A percentile compares a stretch with the other conserved stretches of the same genome.
Evolutionary conservation across 306 rosid genomes (phyloP).

Genomic region (Dalbergia oliveri): DNA sequence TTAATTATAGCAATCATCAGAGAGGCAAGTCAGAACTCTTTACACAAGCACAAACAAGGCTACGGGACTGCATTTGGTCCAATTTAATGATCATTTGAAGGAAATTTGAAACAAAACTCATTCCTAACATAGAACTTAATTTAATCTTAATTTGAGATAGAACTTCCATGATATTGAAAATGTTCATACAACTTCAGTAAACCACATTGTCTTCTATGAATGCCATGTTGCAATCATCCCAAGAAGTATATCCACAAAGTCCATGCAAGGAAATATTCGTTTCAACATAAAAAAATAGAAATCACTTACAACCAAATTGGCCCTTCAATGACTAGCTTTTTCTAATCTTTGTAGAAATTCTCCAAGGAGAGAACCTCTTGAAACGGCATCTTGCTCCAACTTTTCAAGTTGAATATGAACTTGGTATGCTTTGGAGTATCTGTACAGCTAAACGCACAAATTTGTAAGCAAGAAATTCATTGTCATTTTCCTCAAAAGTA

Average conservation of each 20-base stretch:
- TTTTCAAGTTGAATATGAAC: conserved; percentile 78
- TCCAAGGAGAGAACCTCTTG: conserved; percentile 63
- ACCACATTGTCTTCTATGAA: no score
- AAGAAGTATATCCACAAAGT: conserved; percentile 6
- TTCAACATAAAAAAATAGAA: background rate
- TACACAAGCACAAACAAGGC: no score
- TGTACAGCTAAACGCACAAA: conserved; percentile 71
- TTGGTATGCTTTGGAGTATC: conserved; percentile 84
- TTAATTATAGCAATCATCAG: no score
- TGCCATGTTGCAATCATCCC: no score
- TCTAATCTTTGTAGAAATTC: conserved; percentile 68
- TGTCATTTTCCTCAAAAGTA: background rate
- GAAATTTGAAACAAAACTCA: no score
- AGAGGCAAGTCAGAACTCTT: no score
- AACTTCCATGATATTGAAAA: no score
- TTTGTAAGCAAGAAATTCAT: conserved; percentile 37
- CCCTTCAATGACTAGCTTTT: conserved; percentile 68
- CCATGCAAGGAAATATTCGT: conserved; percentile 7
- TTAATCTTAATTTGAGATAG: no score
- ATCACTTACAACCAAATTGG: conserved; percentile 88
- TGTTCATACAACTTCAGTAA: background rate
- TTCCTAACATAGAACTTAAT: no score
- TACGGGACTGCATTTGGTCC: no score
- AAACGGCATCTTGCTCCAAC: conserved; percentile 68
- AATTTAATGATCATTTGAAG: no score